Conservation (phyloP, 73 alveolate species). For the Paramecium octaurelia region DNA sequence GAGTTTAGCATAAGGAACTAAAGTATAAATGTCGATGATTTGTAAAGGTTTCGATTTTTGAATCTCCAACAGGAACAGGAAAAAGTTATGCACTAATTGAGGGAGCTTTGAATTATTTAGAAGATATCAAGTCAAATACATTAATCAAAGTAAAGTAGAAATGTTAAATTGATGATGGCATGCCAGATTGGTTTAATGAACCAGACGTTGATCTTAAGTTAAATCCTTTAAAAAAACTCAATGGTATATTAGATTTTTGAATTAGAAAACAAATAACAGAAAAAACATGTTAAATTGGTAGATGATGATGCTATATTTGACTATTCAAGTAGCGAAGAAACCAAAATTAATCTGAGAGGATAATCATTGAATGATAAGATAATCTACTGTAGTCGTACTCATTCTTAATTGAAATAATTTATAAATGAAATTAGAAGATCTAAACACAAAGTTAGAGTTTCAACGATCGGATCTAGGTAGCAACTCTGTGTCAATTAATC, state of each 20-base stretch:
- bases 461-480: neutral
- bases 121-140: neutral
- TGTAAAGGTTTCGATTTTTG: slow-evolving; percentile 72
- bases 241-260: neutral
- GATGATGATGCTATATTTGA: neutral
- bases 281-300: neutral
- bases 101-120: slow-evolving; percentile 38
- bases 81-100: slow-evolving; percentile 52
- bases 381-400: slow-evolving; percentile 56
- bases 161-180: neutral
- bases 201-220: neutral
- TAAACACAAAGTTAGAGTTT: neutral
- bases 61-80: slow-evolving; percentile 92
- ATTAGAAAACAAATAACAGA: neutral
- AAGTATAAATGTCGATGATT: neutral
- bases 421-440: neutral
- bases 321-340: neutral
- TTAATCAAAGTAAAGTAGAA: neutral
- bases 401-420: neutral
- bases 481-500: neutral
- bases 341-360: neutral
- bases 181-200: slow-evolving; percentile 58
- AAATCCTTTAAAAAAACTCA: neutral
- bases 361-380: slow-evolving; percentile 8
- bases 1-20: slow-evolving; percentile 32